Base-by-base conservation (phyloP, 345 rosid genomes). In the Hibiscus trionum region DNA sequence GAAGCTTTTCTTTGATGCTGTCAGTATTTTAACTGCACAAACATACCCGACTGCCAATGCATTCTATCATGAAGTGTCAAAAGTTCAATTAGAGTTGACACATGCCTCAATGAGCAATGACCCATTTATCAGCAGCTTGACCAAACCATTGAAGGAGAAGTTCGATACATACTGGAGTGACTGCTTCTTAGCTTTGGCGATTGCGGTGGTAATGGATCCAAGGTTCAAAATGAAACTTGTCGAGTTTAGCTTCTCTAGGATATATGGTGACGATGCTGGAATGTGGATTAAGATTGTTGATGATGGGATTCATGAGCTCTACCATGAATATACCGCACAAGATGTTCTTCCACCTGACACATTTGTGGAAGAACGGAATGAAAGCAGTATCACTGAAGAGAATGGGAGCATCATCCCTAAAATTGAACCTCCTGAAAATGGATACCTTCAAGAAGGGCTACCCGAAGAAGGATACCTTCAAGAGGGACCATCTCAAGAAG, bases 191-290 rank as follows among this genome's bases (percentile, higher is more conserved):
- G 78, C 86, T 59, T 74, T 94, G 78, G 91, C 96, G 1, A 70
- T 80, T 83, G 96, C 96, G 15, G 94, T 88, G 29, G 88, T 87
- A 50, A 85, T 94, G 84, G 98, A 94, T 84, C 98, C 98, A 4
- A 88, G 98, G 75, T 94, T 86, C 81, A 91, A 94, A 79, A 87
- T 94, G 96, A 91, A 88, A 85, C 90, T 94, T 68, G 80, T 93
- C 16, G 92, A 91, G 73, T 89, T 91, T 79, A 91, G 89, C 79
- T 91, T 91, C 82, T 58, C 88, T 15, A 90, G 76, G 82, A 80
- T 89, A 35, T 91, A 84, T 72, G 96, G 93, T 24, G 91, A 94
- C 58, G 95, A 94, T 74, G 91, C 91, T 46, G 93, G 79, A 50
- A 79, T 66, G 49, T 91, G 90, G 90, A 82, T 86, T 71, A 84